Evolutionary conservation across 2,329 filamentous ascomycete species (phyloP).

Genomic region (Colletotrichum truncatum): DNA sequence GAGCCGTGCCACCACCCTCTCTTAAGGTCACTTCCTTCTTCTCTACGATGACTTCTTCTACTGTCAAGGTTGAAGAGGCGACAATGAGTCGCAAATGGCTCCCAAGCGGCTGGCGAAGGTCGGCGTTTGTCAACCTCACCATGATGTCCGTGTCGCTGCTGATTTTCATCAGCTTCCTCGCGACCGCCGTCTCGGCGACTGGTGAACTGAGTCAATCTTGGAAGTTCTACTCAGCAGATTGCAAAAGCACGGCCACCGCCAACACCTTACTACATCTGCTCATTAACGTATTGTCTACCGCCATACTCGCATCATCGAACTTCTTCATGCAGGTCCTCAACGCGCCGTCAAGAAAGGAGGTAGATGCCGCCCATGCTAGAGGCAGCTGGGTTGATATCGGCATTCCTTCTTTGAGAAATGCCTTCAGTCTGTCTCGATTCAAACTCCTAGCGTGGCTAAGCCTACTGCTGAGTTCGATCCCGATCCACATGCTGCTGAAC

Average conservation of each 20-base stretch:
- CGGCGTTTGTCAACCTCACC: background rate
- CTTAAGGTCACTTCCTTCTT: no score
- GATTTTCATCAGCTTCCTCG: background rate
- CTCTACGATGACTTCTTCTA: no score
- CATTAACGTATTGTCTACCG: constrained; percentile 48
- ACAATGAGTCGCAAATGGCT: no score
- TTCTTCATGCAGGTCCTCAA: constrained; percentile 33
- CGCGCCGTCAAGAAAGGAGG: constrained; percentile 19
- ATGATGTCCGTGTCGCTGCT: background rate
- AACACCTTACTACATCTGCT: constrained; percentile 47
- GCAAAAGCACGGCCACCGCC: background rate
- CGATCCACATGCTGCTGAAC: constrained; percentile 39
- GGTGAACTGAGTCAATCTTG: background rate
- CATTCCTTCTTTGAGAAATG: constrained; percentile 49
- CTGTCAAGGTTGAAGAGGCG: no score
- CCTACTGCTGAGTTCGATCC: constrained; percentile 35
- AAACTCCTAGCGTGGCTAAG: constrained; percentile 34
- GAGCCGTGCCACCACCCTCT: no score
- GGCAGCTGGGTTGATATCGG: constrained; percentile 55
- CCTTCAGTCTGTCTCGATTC: constrained; percentile 29
- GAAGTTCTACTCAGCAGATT: background rate
- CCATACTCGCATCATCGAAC: constrained; percentile 27
- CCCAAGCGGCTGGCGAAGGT: background rate
- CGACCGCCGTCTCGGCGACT: background rate
- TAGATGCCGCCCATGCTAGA: constrained; percentile 52